phyloP scores from a whole-genome alignment of 208 protist genomes.

The Leishmania mexicana region DNA sequence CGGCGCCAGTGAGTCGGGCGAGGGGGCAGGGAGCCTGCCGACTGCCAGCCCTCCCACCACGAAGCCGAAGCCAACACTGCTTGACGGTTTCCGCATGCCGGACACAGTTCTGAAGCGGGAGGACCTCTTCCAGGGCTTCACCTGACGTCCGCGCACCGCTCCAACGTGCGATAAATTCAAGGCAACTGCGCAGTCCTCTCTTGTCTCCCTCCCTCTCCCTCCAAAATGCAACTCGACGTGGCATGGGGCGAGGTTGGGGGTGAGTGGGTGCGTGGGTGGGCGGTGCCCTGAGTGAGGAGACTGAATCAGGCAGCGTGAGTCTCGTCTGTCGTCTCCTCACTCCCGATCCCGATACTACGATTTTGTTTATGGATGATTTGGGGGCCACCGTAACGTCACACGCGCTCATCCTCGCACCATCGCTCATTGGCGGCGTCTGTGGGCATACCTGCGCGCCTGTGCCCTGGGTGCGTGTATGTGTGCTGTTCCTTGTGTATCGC shows the following conservation, averaged over 20 bases:
- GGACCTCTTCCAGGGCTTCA: constrained; percentile 28
- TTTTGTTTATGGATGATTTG: neutral
- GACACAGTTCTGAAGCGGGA: constrained; percentile 26
- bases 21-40: neutral
- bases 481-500: neutral
- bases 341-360: neutral
- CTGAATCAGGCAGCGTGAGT: neutral
- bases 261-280: neutral
- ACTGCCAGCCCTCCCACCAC: neutral
- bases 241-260: neutral
- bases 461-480: neutral
- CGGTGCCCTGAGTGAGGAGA: neutral
- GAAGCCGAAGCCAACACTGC: neutral
- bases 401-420: neutral
- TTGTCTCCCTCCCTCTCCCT: neutral
- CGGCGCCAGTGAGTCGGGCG: neutral
- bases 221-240: too few relatives aligned
- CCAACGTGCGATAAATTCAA: neutral
- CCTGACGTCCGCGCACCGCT: neutral
- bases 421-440: neutral
- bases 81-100: constrained; percentile 31
- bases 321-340: neutral
- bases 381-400: neutral
- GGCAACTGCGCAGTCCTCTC: neutral
- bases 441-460: neutral